Base-by-base conservation (phyloP, 495 filamentous ascomycete species). In the Penicillium daleae region DNA sequence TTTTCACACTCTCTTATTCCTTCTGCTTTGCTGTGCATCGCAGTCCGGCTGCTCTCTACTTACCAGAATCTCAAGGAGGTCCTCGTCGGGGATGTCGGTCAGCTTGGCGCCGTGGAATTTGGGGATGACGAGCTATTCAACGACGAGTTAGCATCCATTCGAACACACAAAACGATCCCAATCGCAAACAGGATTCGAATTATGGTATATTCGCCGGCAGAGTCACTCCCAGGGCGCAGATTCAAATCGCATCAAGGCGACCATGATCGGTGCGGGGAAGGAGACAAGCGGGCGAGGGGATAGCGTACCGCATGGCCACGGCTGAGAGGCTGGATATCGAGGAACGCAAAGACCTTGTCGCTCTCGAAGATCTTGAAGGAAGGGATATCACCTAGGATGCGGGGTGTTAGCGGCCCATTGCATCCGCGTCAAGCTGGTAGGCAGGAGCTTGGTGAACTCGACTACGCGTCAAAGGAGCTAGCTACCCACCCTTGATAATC, bases 61-160 rank as follows among this genome's bases (percentile, higher is more conserved):
- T 84, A 92, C 89, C 78, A 98, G 75, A 52, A 97, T 84, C 76
- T 99, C 96, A 21, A 74, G 66, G 59, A 99, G 82, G 61, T 90
- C 79, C 40, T 97, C 93, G 72, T 98, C 96, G 33, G 96, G 96
- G 60, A 99, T 91, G 74, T 98, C 92, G 60, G 89, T 87, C 15
- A 99, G 85, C 77, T 97, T 97, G 54, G 83, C 90, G 77, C 95
- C 94, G 81, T 99, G 95, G 80, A 84, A 84, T 82, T 98, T 99
- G 60, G 95, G 95, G 72, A 99, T 97, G 44, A 99, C 88, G 73
- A 99, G 92, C 93, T 96, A 51, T 70, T 51, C 49, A 6, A 31
- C 46, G 17, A 8, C 1, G 6, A 51, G 60, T 62, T 55, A 67
- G 64, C 31, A 55, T 27, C 24, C 4, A 4, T 24, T 49, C 10